Evolutionary conservation across 2,329 filamentous ascomycete genomes (phyloP), one percentile per base, ranked within the genome.

Genomic region (Arthrobotrys entomopaga): DNA sequence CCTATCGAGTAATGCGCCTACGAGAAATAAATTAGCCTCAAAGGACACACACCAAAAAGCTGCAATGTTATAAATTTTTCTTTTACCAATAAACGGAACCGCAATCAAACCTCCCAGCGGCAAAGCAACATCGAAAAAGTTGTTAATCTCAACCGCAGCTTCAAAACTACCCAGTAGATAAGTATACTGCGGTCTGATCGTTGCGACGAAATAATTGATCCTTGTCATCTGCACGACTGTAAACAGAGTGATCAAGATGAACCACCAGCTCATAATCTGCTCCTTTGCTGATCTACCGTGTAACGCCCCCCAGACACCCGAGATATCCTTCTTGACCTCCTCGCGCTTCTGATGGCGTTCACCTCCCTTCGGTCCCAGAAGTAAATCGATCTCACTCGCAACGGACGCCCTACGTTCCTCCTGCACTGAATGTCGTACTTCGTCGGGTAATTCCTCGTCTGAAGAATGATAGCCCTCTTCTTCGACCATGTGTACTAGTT

Each of bases 201-300:
- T 96, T 2, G 93, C 92, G 61, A 97, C 91, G 80, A 96, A 96
- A 83, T 93, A 96, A 82, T 96, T 96, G 85, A 96, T 96, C 29
- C 90, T 86, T 1, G 89, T 89, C 83, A 85, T 87, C 80, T 86
- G 84, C 26, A 86, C 75, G 50, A 86, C 81, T 2, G 92, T 96
- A 80, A 96, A 94, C 19, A 92, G 82, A 3, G 91, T 91, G 78
- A 96, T 91, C 42, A 96, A 85, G 16, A 92, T 84, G 81, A 95
- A 97, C 92, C 92, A 97, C 0, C 90, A 90, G 1, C 90, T 91
- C 6, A 83, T 81, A 77, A 97, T 90, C 81, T 97, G 93, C 78
- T 91, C 83, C 20, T 85, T 79, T 0, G 91, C 90, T 0, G 90
- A 87, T 77, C 85, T 84, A 58, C 88, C 88, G 80, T 97, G 93